These are phyloP conservation scores for Amaranthus hypochondriacus DNA, from an alignment of 148 eudicot species.

Conservation along the genomic window DNA sequence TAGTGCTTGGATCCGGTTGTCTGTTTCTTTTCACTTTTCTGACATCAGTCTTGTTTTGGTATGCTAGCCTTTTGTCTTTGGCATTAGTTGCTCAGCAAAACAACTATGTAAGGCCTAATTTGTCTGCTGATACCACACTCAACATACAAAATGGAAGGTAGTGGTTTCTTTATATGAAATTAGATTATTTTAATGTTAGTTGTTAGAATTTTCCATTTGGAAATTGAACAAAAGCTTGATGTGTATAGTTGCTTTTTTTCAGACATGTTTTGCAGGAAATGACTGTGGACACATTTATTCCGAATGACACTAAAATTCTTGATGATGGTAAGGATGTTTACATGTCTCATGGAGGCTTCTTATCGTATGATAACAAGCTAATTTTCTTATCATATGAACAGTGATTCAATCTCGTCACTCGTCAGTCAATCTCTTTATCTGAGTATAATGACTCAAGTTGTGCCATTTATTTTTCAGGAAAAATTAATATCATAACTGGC, in stretches of 20 bases:
- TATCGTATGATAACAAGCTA: neutral
- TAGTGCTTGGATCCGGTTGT: constrained; percentile 12
- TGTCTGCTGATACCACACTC: constrained; percentile 67
- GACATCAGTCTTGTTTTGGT: constrained; percentile 14
- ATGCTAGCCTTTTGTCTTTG: constrained; percentile 61
- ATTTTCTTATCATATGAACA: constrained; percentile 11
- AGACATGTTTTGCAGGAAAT: constrained; percentile 99
- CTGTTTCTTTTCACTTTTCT: constrained; percentile 16
- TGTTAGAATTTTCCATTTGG: neutral
- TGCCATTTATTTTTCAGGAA: constrained; percentile 51
- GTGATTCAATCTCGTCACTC: neutral
- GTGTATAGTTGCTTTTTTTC: constrained; percentile 18
- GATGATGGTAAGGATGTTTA: constrained; percentile 48
- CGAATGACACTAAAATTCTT: constrained; percentile 77
- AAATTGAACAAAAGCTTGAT: neutral
- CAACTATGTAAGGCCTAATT: constrained; percentile 80
- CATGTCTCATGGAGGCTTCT: constrained; percentile 8
- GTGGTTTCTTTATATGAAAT: constrained; percentile 15
- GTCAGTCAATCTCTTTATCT: neutral
- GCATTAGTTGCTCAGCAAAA: constrained; percentile 92
- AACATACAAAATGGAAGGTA: constrained; percentile 95
- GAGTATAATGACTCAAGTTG: neutral
- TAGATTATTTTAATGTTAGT: too few species aligned
- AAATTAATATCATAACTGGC: constrained; percentile 83
- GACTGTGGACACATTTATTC: constrained; percentile 95